Evolutionary conservation across 2,329 filamentous ascomycete genomes (phyloP), one percentile per base, ranked within the genome.

Genomic region (Fusarium sp.): DNA sequence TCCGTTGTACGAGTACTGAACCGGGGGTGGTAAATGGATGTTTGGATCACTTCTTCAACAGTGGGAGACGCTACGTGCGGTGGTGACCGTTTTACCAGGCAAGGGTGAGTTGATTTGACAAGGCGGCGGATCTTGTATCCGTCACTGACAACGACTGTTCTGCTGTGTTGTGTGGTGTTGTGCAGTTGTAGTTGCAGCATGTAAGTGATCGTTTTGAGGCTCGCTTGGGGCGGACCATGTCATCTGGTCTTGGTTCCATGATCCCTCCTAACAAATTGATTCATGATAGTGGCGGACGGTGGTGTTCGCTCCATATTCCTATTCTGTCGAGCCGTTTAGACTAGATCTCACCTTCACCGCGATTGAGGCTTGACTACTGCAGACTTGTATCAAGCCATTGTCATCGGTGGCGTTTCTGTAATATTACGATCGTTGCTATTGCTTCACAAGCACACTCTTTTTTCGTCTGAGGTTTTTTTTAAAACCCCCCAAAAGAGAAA

Each of bases 61-160:
- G 68, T 66, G 68, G 72, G 69, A 67, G 58, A 75, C 73, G 65
- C 74, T 76, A 71, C 61, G 57, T 69, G 59, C 76, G 75, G 75
- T 76, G 69, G 73, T 64, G 75, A 78, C 75, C 76, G 75, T 78
- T 76, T 73, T 70, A 60, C 71, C 57, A 64, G 73, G 63, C 74
- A 77, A 64, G 75, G 67, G 67, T 75, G 35, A 60, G 59, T 70
- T 58, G 66, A 66, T 36, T 51, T 60, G 49, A 61, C 65, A 73
- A 62, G 63, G 52, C 51, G 51, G 55, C 28, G 52, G 57, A 72
- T 69, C 65, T 55, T 55, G 51, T 55, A 42, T 55, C 51, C 24
- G 36, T 55, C 22, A 55, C 36, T 55, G 51, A 42, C 36, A 55
- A 42, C 24, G 33, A 42, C 22, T 52, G 31, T 41, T 33, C n/a